phyloP scores from a whole-genome alignment of 2,329 filamentous ascomycete genomes.

The Diplocarpon rosae region DNA sequence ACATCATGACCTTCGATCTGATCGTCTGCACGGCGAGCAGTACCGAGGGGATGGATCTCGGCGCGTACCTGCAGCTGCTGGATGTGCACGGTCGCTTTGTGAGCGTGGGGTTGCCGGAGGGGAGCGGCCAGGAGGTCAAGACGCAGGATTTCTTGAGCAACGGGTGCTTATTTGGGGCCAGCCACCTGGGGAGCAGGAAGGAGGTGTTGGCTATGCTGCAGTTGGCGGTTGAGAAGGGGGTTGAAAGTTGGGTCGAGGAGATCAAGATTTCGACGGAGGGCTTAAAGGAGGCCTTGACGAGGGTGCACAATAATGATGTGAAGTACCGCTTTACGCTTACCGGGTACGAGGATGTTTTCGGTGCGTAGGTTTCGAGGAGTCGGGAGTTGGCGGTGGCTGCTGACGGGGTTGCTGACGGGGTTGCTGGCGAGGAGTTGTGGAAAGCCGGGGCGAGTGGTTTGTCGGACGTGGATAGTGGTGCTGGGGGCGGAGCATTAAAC shows the following conservation, averaged over 20 bases:
- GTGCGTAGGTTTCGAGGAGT: constrained; percentile 4
- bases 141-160: constrained; percentile 67
- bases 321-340: constrained; percentile 63
- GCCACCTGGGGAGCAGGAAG: constrained; percentile 57
- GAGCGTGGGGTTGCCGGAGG: constrained; percentile 69
- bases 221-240: constrained; percentile 56
- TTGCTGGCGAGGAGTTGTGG: neutral
- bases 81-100: constrained; percentile 76
- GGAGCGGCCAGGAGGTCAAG: constrained; percentile 58
- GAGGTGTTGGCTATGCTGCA: constrained; percentile 65
- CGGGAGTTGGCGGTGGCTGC: neutral
- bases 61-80: constrained; percentile 64
- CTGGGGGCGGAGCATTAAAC: too few relatives aligned
- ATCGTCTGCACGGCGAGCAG: constrained; percentile 66
- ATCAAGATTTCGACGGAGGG: constrained; percentile 61
- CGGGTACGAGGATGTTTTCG: constrained; percentile 57
- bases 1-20: constrained; percentile 59
- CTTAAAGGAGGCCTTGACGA: constrained; percentile 57
- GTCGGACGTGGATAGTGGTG: too few relatives aligned
- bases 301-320: constrained; percentile 61
- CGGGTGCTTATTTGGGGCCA: constrained; percentile 56
- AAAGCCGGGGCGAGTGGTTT: too few relatives aligned
- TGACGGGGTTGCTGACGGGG: neutral
- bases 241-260: constrained; percentile 61
- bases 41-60: constrained; percentile 55